Conservation (phyloP, 2,329 filamentous ascomycete genomes). For the Fusarium subtropicale region DNA sequence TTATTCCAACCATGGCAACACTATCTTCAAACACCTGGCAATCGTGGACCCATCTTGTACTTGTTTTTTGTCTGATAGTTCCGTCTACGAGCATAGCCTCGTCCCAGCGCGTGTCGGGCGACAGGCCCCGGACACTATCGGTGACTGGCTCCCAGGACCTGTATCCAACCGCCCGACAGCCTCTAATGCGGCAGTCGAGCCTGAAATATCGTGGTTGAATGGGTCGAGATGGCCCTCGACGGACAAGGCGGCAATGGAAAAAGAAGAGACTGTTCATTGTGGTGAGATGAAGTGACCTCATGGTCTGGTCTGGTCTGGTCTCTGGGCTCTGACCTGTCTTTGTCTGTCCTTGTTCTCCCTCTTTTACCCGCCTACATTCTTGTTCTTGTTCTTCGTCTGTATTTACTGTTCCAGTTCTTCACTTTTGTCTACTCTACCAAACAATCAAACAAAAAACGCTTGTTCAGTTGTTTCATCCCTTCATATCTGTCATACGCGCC, state of each 20-base stretch:
- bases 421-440: slow-evolving; percentile 12
- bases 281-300: slow-evolving; percentile 23
- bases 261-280: neutral
- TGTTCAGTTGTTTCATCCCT: slow-evolving; percentile 26
- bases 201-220: slow-evolving; percentile 25
- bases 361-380: slow-evolving; percentile 1
- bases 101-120: slow-evolving; percentile 32
- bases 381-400: slow-evolving; percentile 17
- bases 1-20: slow-evolving; percentile 23
- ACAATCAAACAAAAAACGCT: slow-evolving; percentile 36
- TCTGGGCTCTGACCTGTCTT: slow-evolving; percentile 9
- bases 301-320: slow-evolving; percentile 20
- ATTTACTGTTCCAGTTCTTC: slow-evolving; percentile 26
- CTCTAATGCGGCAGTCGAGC: slow-evolving; percentile 28
- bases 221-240: slow-evolving; percentile 29
- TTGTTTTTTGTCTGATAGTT: slow-evolving; percentile 7
- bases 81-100: slow-evolving; percentile 6
- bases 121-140: slow-evolving; percentile 19
- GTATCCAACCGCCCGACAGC: slow-evolving; percentile 25
- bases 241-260: slow-evolving; percentile 21
- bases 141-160: slow-evolving; percentile 37
- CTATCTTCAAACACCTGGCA: slow-evolving; percentile 28
- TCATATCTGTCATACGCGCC: slow-evolving; percentile 29
- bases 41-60: slow-evolving; percentile 5
- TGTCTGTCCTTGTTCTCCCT: slow-evolving; percentile 20